Evolutionary conservation across 2,329 filamentous ascomycete genomes (phyloP), one percentile per base, ranked within the genome.

Genomic region (Trichoderma arundinaceum): DNA sequence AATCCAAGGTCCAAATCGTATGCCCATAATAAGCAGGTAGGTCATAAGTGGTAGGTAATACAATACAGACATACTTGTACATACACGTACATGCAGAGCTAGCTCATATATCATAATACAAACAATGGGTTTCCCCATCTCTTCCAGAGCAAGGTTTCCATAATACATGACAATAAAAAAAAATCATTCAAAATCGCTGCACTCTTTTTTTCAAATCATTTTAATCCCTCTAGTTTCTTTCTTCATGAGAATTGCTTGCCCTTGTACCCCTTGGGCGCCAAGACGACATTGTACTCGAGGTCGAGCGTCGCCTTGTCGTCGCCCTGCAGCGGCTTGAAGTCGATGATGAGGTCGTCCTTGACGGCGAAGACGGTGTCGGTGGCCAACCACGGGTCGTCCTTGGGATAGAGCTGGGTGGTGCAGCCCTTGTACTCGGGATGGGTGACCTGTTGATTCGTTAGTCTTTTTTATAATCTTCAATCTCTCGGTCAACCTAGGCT

Each of bases 391-490:
- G 85, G 83, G 77, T 89, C 86, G 68, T 86, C 81, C 68, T 83
- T 83, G 76, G 92, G 90, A 75, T 92, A 94, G 61, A 94, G 88
- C 76, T 94, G 91, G 0, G 91, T 92, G 1, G 90, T 90, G 67
- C 92, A 70, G 82, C 88, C 82, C 74, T 88, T 89, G 81, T 90
- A 91, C 3, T 87, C 86, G n/a, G 83, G 82, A 65, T 85, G 83
- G 4, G 86, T 86, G 66, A 84, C 77, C 78, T 79, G 49, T 41
- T 7, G 5, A 48, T n/a, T 12, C 13, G 41, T 71, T 33, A 61
- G 43, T 33, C n/a, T 19, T 43, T 44, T 51, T 28, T 19, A 15
- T 46, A 15, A 32, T 35, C 38, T 4, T 15, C 2, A 28, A n/a
- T n/a, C n/a, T n/a, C n/a, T n/a, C n/a, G n/a, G n/a, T n/a, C n/a